These are phyloP conservation scores for Mycena belliarum DNA, from an alignment of 768 basidiomycete genomes.

Conservation along the genomic window DNA sequence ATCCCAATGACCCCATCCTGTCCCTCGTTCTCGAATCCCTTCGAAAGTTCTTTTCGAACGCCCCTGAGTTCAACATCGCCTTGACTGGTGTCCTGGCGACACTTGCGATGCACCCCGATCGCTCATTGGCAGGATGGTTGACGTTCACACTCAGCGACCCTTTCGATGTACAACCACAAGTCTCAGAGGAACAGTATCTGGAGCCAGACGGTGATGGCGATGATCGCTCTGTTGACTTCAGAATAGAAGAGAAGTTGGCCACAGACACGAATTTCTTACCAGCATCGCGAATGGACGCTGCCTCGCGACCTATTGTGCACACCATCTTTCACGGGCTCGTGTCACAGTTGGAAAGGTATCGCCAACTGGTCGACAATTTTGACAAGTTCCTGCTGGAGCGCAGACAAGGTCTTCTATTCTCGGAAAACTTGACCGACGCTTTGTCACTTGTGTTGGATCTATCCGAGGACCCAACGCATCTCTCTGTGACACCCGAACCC, in stretches of 20 bases:
- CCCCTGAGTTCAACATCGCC: constrained; percentile 85
- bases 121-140: constrained; percentile 88
- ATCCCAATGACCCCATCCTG: constrained; percentile 76
- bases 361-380: constrained; percentile 72
- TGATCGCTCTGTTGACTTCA: constrained; percentile 80
- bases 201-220: constrained; percentile 60
- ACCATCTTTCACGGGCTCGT: constrained; percentile 81
- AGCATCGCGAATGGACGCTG: constrained; percentile 69
- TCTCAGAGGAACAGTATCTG: constrained; percentile 19
- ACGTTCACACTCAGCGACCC: constrained; percentile 60
- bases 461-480: constrained; percentile 42
- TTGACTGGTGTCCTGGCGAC: constrained; percentile 81
- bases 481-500: constrained; percentile 29
- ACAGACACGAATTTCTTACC: constrained; percentile 60
- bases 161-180: constrained; percentile 18
- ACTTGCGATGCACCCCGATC: constrained; percentile 81
- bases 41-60: constrained; percentile 80
- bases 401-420: constrained; percentile 85
- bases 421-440: constrained; percentile 90
- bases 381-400: constrained; percentile 85
- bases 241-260: constrained; percentile 64
- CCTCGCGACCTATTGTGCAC: constrained; percentile 76
- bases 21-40: constrained; percentile 69
- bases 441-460: constrained; percentile 73
- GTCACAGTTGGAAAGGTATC: constrained; percentile 79